Evolutionary conservation across 192 early-diverging fungal genomes (phyloP).

Genomic region (Coemansia sp.): DNA sequence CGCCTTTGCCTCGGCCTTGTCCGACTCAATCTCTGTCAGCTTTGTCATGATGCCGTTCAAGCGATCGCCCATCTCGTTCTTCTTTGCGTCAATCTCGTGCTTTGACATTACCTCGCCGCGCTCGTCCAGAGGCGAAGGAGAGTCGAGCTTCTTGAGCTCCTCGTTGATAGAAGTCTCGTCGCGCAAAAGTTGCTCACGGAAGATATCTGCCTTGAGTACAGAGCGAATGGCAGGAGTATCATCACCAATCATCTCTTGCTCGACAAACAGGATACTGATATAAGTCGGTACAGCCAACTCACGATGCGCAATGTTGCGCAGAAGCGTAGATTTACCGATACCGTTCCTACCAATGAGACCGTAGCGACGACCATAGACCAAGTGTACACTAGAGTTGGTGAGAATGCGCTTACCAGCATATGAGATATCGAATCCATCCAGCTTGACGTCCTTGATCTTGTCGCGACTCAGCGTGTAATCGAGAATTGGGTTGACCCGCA

Average conservation of each 20-base stretch:
- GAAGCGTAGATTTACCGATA: conserved; percentile 83
- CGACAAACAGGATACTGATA: conserved; percentile 95
- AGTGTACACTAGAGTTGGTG: conserved; percentile 77
- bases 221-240: conserved; percentile 84
- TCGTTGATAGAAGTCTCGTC: conserved; percentile 76
- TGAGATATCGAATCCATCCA: conserved; percentile 97
- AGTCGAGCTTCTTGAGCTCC: conserved; percentile 49
- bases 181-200: conserved; percentile 85
- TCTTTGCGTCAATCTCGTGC: conserved; percentile 61
- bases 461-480: conserved; percentile 77
- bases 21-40: conserved; percentile 93
- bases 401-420: conserved; percentile 94
- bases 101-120: conserved; percentile 58
- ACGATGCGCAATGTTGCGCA: conserved; percentile 77
- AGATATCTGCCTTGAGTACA: conserved; percentile 91
- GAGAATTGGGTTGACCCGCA: conserved; percentile 90
- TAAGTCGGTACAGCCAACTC: conserved; percentile 89
- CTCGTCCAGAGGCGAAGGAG: conserved; percentile 46
- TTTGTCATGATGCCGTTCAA: conserved; percentile 85
- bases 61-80: conserved; percentile 57
- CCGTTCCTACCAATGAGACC: conserved; percentile 94
- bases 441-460: conserved; percentile 93
- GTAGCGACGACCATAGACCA: conserved; percentile 91
- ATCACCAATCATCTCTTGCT: conserved; percentile 96
- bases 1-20: conserved; percentile 97